Base-by-base conservation (phyloP, 2,329 filamentous ascomycete species). In the Clarireedia monteithiana region DNA sequence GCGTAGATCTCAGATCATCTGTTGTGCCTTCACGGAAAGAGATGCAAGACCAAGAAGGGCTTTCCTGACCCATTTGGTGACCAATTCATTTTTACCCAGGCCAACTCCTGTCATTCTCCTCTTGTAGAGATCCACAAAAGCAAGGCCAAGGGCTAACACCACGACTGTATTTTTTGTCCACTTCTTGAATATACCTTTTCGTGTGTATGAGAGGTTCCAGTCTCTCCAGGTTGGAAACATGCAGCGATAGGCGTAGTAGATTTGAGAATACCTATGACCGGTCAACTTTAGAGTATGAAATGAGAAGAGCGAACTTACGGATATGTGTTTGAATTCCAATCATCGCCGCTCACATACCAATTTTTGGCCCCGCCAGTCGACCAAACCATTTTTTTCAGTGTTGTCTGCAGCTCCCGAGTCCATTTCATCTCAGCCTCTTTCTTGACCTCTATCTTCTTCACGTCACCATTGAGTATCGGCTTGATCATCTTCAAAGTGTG, bases 401-500 rank as follows among this genome's bases (percentile, higher is more conserved):
- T 67, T 50, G 68, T 62, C 60, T 81, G 78, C 4, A 81, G 69
- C 50, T 77, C 73, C 3, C 63, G 60, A 5, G 76, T 74, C 70
- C 75, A 81, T 44, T 68, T 66, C 15, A 70, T 63, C 62, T 80
- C 76, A 1, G 75, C 75, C 36, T 73, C 68, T 59, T 74, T 71
- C 60, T 73, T 80, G 34, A 81, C 68, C 56, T 80, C 78, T 42
- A 73, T 73, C 1, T 70, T 70, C 15, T 64, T 68, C 15, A 73
- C 72, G 20, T 76, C 71, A 1, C 76, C 76, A 3, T 70, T 66
- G 12, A 81, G 58, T 17, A 84, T 71, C 2, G 75, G 74, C 59
- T 74, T 74, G 59, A 83, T 76, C 60, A 83, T 77, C 2, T 77
- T 78, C 23, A 83, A 60, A 1, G 72, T 74, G 64, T 80, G 78